phyloP scores from a whole-genome alignment of 1,284 basidiomycete species.

The Meripilus lineatus region DNA sequence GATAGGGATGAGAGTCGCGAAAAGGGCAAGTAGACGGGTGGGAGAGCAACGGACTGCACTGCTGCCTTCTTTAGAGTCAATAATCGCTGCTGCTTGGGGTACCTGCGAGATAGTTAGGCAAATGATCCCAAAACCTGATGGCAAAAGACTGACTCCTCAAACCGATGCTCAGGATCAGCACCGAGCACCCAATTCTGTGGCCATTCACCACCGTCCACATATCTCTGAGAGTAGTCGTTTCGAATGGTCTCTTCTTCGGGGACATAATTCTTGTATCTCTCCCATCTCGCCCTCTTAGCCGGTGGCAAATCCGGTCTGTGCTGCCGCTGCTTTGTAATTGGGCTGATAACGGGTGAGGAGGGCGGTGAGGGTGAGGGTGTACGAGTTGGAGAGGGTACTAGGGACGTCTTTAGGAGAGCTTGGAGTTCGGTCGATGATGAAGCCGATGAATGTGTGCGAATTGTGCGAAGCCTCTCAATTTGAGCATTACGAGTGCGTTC shows the following conservation, averaged over 20 bases:
- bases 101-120: conserved; percentile 42
- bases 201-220: conserved; percentile 87
- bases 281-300: conserved; percentile 63
- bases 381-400: conserved; percentile 40
- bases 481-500: conserved; percentile 33
- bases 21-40: conserved; percentile 66
- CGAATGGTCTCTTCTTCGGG: conserved; percentile 92
- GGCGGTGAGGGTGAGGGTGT: conserved; percentile 42
- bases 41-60: conserved; percentile 55
- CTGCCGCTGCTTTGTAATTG: not conserved
- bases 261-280: conserved; percentile 72
- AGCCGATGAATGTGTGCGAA: not conserved
- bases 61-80: conserved; percentile 75
- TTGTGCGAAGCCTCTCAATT: conserved; percentile 11
- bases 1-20: conserved; percentile 50
- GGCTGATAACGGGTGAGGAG: conserved; percentile 33
- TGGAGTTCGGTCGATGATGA: conserved; percentile 16
- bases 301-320: conserved; percentile 56
- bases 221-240: conserved; percentile 91
- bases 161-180: conserved; percentile 79
- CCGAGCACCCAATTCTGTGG: conserved; percentile 90
- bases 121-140: not conserved
- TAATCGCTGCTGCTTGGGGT: conserved; percentile 85
- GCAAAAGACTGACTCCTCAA: conserved; percentile 78
- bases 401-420: conserved; percentile 40